A percentile compares a stretch with the other conserved stretches of the same genome.
Evolutionary conservation across 495 filamentous ascomycete species (phyloP).

Genomic region (Aspergillus bridgeri): DNA sequence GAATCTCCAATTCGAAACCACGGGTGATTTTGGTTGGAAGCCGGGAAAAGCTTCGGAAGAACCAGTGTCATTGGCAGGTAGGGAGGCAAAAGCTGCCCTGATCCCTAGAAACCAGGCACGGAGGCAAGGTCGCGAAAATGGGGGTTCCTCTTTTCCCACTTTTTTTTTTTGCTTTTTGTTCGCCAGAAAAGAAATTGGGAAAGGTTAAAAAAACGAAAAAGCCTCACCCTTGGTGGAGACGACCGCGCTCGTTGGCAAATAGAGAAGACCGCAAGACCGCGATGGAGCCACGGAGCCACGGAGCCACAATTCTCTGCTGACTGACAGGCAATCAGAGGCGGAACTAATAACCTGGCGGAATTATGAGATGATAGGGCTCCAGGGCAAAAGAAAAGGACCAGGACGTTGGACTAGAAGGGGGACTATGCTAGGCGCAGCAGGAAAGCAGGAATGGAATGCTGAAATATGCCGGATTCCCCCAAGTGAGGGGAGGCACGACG

Average conservation of each 20-base stretch:
- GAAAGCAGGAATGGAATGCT: background rate
- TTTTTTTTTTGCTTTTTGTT: background rate
- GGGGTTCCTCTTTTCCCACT: background rate
- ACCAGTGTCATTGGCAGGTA: background rate
- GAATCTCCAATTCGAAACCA: background rate
- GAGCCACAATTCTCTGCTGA: conserved; percentile 9
- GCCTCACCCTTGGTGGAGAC: conserved; percentile 10
- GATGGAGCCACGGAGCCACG: conserved; percentile 11
- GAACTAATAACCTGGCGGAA: background rate
- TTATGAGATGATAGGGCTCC: background rate
- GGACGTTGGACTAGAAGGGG: too few species aligned
- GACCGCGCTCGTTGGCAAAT: conserved; percentile 1
- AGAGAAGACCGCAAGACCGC: background rate
- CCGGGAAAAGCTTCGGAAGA: conserved; percentile 7
- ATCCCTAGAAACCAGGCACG: conserved; percentile 3
- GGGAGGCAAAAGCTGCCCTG: background rate
- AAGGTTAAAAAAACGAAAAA: conserved; percentile 6
- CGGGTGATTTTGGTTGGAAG: conserved; percentile 5
- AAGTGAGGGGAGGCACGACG: background rate
- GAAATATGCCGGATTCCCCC: background rate
- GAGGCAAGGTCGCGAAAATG: conserved; percentile 5
- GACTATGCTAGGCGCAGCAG: background rate
- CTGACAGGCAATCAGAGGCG: background rate
- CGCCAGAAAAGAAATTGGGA: background rate
- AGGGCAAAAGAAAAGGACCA: background rate